Base-by-base conservation (phyloP, 768 basidiomycete species). In the Termitomyces sp. region DNA sequence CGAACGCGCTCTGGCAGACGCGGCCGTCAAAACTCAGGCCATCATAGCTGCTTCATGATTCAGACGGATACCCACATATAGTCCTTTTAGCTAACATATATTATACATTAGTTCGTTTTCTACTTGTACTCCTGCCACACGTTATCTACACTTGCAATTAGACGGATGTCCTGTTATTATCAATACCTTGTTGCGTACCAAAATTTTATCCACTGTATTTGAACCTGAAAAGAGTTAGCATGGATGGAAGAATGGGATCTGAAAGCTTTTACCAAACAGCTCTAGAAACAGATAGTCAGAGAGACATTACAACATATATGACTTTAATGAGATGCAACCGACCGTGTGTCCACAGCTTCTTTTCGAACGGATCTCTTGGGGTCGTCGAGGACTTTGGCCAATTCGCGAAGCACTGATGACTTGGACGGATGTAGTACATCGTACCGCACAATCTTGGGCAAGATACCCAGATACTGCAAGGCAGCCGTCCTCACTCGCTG, bases 281-380 rank as follows among this genome's bases (percentile, higher is more conserved):
- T 65, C 82, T 83, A 60, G 17, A 56, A 40, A 51, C 6, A 38
- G 37, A 42, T 17, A 32, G 37, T 59, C 60, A 56, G 59, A 40
- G 47, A n/a, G 29, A 45, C n/a, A 34, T 34, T 2, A 6, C 8
- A 25, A 25, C 25, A 25, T 25, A 25, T 25, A 56, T 42, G 10
- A 10, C 9, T 3, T 14, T 4, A 34, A 17, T 32, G 12, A 25
- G 25, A 12, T 43, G 11, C 34, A 31, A 68, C 73, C 61, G 60
- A 79, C 81, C 81, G 75, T 38, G 94, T 89, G 66, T 94, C 87
- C 3, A 98, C 97, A 1, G 95, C 96, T 68, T 91, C 92, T 67
- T 85, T 88, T 57, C 97, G 81, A 8, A 99, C 95, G 2, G 75
- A 74, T 61, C 91, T 79, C 70, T 88, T 90, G n/a, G 92, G 92